A percentile compares a stretch with the other conserved stretches of the same genome.
Conservation (phyloP, 2,329 filamentous ascomycete species). For the Fusarium denticulatum region DNA sequence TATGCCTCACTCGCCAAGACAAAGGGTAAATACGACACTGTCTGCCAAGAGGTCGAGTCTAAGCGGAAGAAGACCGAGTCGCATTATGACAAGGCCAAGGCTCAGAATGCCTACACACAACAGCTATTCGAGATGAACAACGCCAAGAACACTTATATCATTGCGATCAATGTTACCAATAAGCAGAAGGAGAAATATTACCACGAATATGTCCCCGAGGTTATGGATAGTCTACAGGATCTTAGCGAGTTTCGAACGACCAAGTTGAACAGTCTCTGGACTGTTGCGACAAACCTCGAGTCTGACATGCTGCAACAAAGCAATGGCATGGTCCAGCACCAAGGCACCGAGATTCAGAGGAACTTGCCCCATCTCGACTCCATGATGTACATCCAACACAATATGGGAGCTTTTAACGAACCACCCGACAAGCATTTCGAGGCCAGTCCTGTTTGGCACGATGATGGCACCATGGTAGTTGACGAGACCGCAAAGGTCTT, state of each 20-base stretch:
- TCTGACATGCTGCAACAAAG: slow-evolving; percentile 80
- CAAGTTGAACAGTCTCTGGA: slow-evolving; percentile 89
- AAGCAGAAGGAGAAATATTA: slow-evolving; percentile 98
- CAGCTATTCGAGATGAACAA: slow-evolving; percentile 97
- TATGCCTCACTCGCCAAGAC: slow-evolving; percentile 89
- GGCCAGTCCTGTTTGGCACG: slow-evolving; percentile 95
- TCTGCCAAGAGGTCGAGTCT: slow-evolving; percentile 94
- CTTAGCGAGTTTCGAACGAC: slow-evolving; percentile 88
- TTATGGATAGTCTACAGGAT: slow-evolving; percentile 93
- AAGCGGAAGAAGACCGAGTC: slow-evolving; percentile 94
- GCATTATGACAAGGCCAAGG: slow-evolving; percentile 93
- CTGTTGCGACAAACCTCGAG: slow-evolving; percentile 81
- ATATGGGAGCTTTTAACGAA: slow-evolving; percentile 83
- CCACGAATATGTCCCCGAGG: slow-evolving; percentile 92
- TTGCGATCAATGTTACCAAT: slow-evolving; percentile 95
- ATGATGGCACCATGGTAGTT: slow-evolving; percentile 85
- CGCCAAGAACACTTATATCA: slow-evolving; percentile 96
- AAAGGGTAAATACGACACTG: slow-evolving; percentile 91
- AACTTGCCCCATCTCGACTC: slow-evolving; percentile 92
- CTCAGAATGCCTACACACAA: slow-evolving; percentile 89
- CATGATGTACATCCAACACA: slow-evolving; percentile 98
- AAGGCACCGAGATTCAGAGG: slow-evolving; percentile 82
- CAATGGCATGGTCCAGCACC: slow-evolving; percentile 74
- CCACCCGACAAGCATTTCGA: slow-evolving; percentile 88
- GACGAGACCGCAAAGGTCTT: slow-evolving; percentile 91